phyloP scores from a whole-genome alignment of 2,329 filamentous ascomycete species.

The Cladobotryum protrusum region DNA sequence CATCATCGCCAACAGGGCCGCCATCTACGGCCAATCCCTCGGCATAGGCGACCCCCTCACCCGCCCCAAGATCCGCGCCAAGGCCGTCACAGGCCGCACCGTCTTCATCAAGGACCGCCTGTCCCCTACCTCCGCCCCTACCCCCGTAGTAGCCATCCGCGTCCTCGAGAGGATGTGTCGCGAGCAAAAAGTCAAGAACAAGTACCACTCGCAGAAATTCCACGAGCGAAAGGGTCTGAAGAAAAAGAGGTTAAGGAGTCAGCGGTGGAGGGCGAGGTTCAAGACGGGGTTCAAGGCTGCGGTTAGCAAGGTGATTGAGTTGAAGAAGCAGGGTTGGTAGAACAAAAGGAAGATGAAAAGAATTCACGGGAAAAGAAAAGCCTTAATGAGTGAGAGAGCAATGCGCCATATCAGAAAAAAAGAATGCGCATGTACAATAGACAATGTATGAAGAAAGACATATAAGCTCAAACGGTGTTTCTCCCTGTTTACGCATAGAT shows the following conservation, averaged over 20 bases:
- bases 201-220: slow-evolving; percentile 56
- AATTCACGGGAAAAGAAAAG: not conserved
- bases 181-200: slow-evolving; percentile 51
- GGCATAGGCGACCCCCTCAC: slow-evolving; percentile 19
- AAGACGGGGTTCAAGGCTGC: slow-evolving; percentile 60
- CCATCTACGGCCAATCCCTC: slow-evolving; percentile 17
- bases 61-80: slow-evolving; percentile 24
- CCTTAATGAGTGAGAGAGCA: not conserved
- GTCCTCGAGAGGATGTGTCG: slow-evolving; percentile 33
- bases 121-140: slow-evolving; percentile 26
- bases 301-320: slow-evolving; percentile 57
- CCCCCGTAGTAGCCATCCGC: slow-evolving; percentile 39
- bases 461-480: slow-evolving; percentile 1
- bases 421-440: slow-evolving; percentile 5
- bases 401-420: not conserved
- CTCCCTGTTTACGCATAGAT: too few relatives aligned
- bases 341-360: not conserved
- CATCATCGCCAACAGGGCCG: slow-evolving; percentile 28
- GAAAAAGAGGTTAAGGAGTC: slow-evolving; percentile 65
- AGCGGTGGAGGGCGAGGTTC: slow-evolving; percentile 66
- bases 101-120: slow-evolving; percentile 31
- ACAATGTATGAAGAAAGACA: slow-evolving; percentile 8
- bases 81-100: slow-evolving; percentile 31
- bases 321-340: slow-evolving; percentile 76
- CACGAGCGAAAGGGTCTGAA: slow-evolving; percentile 72